A percentile compares a stretch with the other conserved stretches of the same genome.
Conservation (phyloP, 257 asterid species). For the Lavandula angustifolia region DNA sequence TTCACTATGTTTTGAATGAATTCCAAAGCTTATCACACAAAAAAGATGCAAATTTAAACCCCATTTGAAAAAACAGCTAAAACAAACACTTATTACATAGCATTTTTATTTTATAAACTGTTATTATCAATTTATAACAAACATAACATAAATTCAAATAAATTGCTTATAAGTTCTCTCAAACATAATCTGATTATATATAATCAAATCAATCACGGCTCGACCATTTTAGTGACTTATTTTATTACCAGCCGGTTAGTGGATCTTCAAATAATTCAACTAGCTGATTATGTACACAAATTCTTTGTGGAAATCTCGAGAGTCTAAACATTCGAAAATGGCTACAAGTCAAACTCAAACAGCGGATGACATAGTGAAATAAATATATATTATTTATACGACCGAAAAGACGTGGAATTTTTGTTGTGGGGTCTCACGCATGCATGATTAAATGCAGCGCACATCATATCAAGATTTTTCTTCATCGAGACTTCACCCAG, state of each 20-base stretch:
- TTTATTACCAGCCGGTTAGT: not conserved
- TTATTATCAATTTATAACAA: no score
- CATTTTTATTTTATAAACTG: no score
- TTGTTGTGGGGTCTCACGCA: constrained; percentile 34
- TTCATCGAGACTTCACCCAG: constrained; percentile 26
- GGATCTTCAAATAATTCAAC: constrained; percentile 1
- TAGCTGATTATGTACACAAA: not conserved
- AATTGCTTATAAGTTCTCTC: not conserved
- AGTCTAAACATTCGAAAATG: not conserved
- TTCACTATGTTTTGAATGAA: no score
- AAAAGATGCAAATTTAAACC: no score
- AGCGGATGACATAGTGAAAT: not conserved
- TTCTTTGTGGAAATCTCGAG: not conserved
- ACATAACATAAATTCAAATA: no score
- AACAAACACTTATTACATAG: no score
- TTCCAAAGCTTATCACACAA: no score
- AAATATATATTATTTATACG: not conserved
- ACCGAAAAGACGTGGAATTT: constrained; percentile 20
- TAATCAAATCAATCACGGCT: not conserved
- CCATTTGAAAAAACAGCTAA: no score
- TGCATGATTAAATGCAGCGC: constrained; percentile 22
- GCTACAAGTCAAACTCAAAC: constrained; percentile 20
- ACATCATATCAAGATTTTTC: constrained; percentile 26
- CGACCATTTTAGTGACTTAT: not conserved
- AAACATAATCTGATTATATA: not conserved